Conservation (phyloP, 495 filamentous ascomycete species). For the Aspergillus baeticus region DNA sequence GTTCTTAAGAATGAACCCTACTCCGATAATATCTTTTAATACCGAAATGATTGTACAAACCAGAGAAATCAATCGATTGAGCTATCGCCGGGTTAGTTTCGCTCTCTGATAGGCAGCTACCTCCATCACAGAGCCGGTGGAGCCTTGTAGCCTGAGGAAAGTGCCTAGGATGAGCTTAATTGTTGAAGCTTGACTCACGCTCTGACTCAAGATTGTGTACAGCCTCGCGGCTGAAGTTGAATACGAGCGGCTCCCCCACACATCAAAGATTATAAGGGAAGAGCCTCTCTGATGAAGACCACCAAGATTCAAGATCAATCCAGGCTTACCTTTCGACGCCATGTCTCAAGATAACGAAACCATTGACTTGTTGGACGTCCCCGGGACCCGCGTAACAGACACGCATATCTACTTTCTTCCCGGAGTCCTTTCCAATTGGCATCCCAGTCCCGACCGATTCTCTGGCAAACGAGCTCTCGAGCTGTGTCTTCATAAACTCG, state of each 20-base stretch:
- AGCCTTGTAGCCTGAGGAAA: background rate
- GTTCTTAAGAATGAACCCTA: too few relatives aligned
- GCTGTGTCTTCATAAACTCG: conserved; percentile 9
- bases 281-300: too few relatives aligned
- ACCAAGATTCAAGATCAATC: too few relatives aligned
- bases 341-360: background rate
- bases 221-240: too few relatives aligned
- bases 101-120: too few relatives aligned
- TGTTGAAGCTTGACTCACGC: background rate
- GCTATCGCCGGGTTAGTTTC: too few relatives aligned
- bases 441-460: background rate
- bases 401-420: conserved; percentile 15
- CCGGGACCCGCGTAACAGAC: conserved; percentile 5
- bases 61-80: too few relatives aligned
- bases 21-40: too few relatives aligned
- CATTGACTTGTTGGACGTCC: background rate
- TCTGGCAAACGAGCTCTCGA: conserved; percentile 6
- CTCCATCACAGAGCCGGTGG: too few relatives aligned
- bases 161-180: background rate
- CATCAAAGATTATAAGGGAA: too few relatives aligned
- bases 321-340: too few relatives aligned
- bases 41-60: too few relatives aligned
- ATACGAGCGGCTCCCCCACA: background rate
- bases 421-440: conserved; percentile 16
- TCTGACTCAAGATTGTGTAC: background rate